phyloP scores from a whole-genome alignment of 2,329 filamentous ascomycete species.

The Venturiaceae sp. region DNA sequence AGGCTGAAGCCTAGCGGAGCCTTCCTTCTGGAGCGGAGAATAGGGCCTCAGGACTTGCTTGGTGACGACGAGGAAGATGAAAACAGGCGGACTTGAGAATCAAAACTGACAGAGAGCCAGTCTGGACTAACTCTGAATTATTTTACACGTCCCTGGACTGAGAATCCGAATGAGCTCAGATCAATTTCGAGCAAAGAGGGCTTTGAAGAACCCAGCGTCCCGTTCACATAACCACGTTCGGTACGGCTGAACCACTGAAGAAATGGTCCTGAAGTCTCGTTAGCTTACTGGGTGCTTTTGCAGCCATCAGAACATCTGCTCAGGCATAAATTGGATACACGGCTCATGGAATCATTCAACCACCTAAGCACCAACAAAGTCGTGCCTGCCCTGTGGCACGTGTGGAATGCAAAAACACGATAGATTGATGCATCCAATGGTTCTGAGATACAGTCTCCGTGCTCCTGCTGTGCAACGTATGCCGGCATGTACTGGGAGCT shows the following conservation, averaged over 20 bases:
- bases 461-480: no score
- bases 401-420: background rate
- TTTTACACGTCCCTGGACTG: background rate
- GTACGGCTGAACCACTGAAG: background rate
- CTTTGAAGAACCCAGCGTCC: background rate
- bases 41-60: slow-evolving; percentile 6
- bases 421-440: no score
- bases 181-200: background rate
- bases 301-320: background rate
- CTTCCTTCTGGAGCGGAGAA: slow-evolving; percentile 3
- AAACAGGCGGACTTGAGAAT: background rate
- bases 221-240: background rate
- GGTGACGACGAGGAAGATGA: background rate
- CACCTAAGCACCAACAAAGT: background rate
- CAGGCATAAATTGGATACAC: background rate
- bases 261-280: no score
- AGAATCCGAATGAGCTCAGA: background rate
- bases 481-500: no score
- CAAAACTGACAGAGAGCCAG: background rate
- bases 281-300: background rate
- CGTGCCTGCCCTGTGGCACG: background rate
- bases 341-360: background rate
- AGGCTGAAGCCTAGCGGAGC: slow-evolving; percentile 37
- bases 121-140: no score
- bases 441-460: no score